Percentiles rank a stretch among this genome's conserved stretches.
Conservation (phyloP, 805 yeast species). For the Jamesozyma gamospora region DNA sequence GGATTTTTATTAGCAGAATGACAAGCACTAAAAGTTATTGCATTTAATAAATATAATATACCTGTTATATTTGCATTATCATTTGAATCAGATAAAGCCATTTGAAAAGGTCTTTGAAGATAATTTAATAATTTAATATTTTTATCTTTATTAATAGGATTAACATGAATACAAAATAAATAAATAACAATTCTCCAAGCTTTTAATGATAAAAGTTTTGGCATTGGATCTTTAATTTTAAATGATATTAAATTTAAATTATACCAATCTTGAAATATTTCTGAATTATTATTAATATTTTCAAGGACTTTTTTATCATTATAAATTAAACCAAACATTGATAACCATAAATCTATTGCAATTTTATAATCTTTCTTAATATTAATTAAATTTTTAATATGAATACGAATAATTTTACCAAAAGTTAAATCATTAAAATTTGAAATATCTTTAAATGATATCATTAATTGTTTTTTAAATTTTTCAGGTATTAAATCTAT, state of each 20-base stretch:
- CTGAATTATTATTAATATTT: conserved; percentile 3
- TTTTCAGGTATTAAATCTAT: conserved; percentile 9
- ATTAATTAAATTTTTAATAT: conserved; percentile 11
- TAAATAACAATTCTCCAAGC: conserved; percentile 23
- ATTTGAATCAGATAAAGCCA: conserved; percentile 1
- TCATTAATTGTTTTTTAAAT: conserved; percentile 2
- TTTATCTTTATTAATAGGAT: not conserved
- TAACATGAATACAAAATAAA: conserved; percentile 8
- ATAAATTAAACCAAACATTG: conserved; percentile 20
- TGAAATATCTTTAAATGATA: not conserved
- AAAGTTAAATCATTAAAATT: conserved; percentile 6
- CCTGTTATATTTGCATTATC: conserved; percentile 9
- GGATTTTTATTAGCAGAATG: conserved; percentile 3
- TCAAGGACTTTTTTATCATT: conserved; percentile 7
- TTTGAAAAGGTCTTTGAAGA: conserved; percentile 12
- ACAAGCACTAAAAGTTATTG: conserved; percentile 10
- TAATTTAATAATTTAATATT: conserved; percentile 2
- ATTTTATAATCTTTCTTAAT: conserved; percentile 16
- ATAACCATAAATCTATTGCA: conserved; percentile 25
- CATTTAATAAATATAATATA: conserved; percentile 12
- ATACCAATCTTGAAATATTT: conserved; percentile 14
- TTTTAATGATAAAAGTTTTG: conserved; percentile 16
- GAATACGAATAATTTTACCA: conserved; percentile 11
- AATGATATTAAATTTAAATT: conserved; percentile 13
- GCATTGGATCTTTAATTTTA: conserved; percentile 4